Evolutionary conservation across 352 stramenopile genomes (phyloP), one percentile per base, ranked within the genome.

Genomic region (Pythium chondricola): DNA sequence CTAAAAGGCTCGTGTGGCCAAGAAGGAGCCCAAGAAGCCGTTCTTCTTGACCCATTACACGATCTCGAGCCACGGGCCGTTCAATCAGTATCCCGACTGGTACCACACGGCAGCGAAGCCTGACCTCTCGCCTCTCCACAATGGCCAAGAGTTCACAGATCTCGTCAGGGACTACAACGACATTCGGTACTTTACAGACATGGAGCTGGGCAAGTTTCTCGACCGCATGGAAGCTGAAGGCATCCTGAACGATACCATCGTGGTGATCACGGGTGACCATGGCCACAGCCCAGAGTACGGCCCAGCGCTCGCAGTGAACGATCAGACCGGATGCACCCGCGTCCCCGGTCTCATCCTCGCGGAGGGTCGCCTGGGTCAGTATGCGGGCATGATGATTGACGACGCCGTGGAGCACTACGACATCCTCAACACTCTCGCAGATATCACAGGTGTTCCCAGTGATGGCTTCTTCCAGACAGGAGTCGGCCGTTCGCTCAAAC

Each of bases 11-110:
- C 69, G 57, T 1, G 39, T 69, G 32, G 39, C 22, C 1, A 17
- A 37, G 8, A 52, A 56, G 0, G 38, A 76, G n/a, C 39, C 49
- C 4, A 83, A 81, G 57, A 65, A 51, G 29, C 72, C 72, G 5
- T 58, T 77, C 14, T 84, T 79, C 45, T 45, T 78, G n/a, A 79
- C 60, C 4, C 67, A 79, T 33, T 84, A 84, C 47, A 81, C 72
- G 2, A 81, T 84, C 54, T 79, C 66, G 6, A 81, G 67, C 18
- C 72, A 84, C 58, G 63, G 55, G 7, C 64, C 64, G 14, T 83
- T 67, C 37, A 38, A 48, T 11, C 58, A 65, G 3, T 49, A 50
- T 0, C 67, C 72, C 1, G 44, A 59, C 21, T 79, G 72, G 72
- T 79, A 69, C 41, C 44, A 52, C 1, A 20, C 64, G 6, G 30